Base-by-base conservation (phyloP, 495 filamentous ascomycete species). In the Neurospora tetraspora region DNA sequence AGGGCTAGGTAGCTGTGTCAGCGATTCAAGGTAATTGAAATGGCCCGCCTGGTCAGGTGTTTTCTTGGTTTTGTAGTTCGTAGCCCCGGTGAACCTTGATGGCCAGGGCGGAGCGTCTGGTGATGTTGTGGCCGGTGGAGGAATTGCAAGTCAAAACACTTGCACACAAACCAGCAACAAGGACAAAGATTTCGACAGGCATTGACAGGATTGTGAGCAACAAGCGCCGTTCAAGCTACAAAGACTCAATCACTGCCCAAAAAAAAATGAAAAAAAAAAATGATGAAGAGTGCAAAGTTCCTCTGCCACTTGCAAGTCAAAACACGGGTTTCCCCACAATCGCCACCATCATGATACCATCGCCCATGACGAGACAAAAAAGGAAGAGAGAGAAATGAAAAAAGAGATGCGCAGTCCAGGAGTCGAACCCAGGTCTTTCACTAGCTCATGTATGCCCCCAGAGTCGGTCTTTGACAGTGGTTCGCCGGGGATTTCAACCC, bases 11-110 rank as follows among this genome's bases (percentile, higher is more conserved):
- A n/a, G 3, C 8, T 45, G 18, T 45, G 18, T 45, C 31, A n/a
- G n/a, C n/a, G n/a, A n/a, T 34, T 34, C 31, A 34, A 34, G 31
- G 4, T n/a, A n/a, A n/a, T n/a, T n/a, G n/a, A n/a, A n/a, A n/a
- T 1, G 40, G 16, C 6, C 7, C 0, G 40, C 3, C 0, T 9
- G 3, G 40, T 18, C 16, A 0, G 0, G 16, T n/a, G 18, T n/a
- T 1, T 10, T 45, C 3, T 10, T 4, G 18, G 42, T n/a, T 18
- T 4, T 45, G 18, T 10, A 8, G 18, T 9, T 40, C 42, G 42
- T 45, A 8, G 8, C 18, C 2, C 6, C 3, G 42, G 5, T n/a
- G 18, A 0, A 45, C 42, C 7, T 10, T 45, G 42, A 45, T 8
- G 42, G 42, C 18, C 18, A 10, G 42, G 42, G 18, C 42, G 18